Base-by-base conservation (phyloP, 2,329 filamentous ascomycete genomes). In the Phoma herbarum region DNA sequence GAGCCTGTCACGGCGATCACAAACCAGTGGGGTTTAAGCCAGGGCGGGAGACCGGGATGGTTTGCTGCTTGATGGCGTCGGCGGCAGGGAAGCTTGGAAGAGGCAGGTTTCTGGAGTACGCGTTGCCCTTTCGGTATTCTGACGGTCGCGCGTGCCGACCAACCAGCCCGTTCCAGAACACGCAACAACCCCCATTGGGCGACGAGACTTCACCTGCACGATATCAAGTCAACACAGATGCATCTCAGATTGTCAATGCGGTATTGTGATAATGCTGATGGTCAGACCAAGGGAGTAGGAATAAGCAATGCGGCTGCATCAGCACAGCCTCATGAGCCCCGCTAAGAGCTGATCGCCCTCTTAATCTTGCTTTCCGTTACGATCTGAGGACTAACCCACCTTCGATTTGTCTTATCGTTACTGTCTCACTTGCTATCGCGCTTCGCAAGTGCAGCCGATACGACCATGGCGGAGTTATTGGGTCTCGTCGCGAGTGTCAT, bases 401-500 rank as follows among this genome's bases (percentile, higher is more conserved):
- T n/a, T 35, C 16, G 31, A 35, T 8, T n/a, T 7, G 31, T 35
- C 31, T 35, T 35, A 8, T 35, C 7, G 8, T n/a, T n/a, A 35
- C 31, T 35, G 31, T 35, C 16, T 35, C 31, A 35, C 16, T 35
- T 18, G 14, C 6, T n/a, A 35, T n/a, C 31, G 31, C 16, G 31
- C 31, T 35, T 35, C 16, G 31, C 31, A 35, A 35, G 16, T 16
- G 14, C 31, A 35, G 16, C 4, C 16, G 14, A 35, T 3, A n/a
- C 18, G n/a, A 39, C 35, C 4, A 75, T 74, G 70, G 69, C 70
- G 2, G 73, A 74, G 37, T 7, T 23, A 11, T 20, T 68, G 12
- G 65, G 68, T 22, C 37, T 75, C n/a, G 61, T 70, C 25, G 71
- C 72, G 11, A 71, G 69, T n/a, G 67, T 75, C 33, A 61, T 75